Percentiles rank a stretch among this genome's conserved stretches.
Evolutionary conservation across 129 eudicot genomes (phyloP).

Genomic region (Heracleum sosnowskyi): DNA sequence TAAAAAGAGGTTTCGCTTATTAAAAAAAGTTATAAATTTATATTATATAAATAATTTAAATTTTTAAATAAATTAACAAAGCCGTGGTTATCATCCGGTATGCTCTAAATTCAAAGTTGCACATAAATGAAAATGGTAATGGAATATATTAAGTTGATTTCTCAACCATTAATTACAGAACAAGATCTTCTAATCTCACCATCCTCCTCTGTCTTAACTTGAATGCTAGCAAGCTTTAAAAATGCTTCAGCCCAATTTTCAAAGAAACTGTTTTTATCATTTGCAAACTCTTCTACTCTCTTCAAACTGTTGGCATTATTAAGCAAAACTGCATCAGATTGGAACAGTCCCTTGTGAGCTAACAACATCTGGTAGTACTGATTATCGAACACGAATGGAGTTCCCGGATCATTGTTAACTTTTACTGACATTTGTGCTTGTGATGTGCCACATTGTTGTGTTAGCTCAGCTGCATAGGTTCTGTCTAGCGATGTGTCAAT

Average conservation of each 20-base stretch:
- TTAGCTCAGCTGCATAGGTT: conserved; percentile 30
- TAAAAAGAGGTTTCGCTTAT: no score
- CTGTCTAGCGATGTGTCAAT: conserved; percentile 35
- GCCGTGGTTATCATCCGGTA: no score
- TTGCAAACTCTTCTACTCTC: conserved; percentile 27
- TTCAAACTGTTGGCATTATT: conserved; percentile 23
- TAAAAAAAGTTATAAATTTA: no score
- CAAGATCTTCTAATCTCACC: conserved; percentile 40
- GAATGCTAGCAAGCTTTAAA: conserved; percentile 28
- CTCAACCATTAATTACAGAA: conserved; percentile 18
- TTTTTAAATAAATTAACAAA: no score
- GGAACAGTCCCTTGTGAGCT: conserved; percentile 40
- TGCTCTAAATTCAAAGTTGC: no score
- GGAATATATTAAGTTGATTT: neutral
- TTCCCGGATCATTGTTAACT: conserved; percentile 33
- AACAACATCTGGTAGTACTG: conserved; percentile 31
- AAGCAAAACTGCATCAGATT: conserved; percentile 38
- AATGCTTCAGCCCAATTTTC: conserved; percentile 32
- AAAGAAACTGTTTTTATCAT: conserved; percentile 23
- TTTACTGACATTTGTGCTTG: conserved; percentile 13
- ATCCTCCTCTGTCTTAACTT: conserved; percentile 29
- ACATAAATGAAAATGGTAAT: neutral
- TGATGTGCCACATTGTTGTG: conserved; percentile 25
- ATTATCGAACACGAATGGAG: conserved; percentile 40
- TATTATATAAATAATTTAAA: no score